These are phyloP conservation scores for Suillus clintonianus DNA, from an alignment of 768 basidiomycete genomes.

Conservation along the genomic window DNA sequence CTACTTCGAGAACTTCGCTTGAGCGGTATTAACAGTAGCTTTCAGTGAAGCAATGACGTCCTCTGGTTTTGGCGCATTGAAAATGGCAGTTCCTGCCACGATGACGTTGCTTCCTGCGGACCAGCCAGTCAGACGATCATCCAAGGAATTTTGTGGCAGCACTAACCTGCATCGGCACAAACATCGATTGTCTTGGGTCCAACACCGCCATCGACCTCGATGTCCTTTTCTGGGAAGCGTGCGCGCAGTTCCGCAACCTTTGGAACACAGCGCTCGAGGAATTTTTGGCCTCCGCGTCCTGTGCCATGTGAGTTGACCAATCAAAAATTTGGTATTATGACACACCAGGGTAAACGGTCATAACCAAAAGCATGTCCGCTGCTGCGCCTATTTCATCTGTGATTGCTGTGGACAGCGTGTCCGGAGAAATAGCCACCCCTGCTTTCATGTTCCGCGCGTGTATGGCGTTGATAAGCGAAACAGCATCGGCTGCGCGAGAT, in stretches of 20 bases:
- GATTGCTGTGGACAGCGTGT: constrained; percentile 87
- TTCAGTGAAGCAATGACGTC: constrained; percentile 76
- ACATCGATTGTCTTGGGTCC: constrained; percentile 83
- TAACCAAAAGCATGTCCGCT: constrained; percentile 95
- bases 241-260: constrained; percentile 90
- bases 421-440: constrained; percentile 95
- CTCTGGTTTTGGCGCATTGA: constrained; percentile 76
- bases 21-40: constrained; percentile 66
- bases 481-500: constrained; percentile 58
- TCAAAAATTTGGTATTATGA: background rate
- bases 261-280: constrained; percentile 87
- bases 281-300: constrained; percentile 96
- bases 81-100: constrained; percentile 96
- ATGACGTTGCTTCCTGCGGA: constrained; percentile 91
- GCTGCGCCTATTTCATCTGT: constrained; percentile 80
- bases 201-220: constrained; percentile 99
- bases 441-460: constrained; percentile 87
- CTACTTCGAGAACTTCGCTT: constrained; percentile 43
- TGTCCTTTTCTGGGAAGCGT: constrained; percentile 92
- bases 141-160: background rate
- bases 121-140: background rate
- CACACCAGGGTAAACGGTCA: constrained; percentile 94
- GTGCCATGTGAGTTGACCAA: constrained; percentile 5
- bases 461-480: constrained; percentile 79
- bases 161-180: constrained; percentile 86